Percentiles rank a stretch among this genome's conserved stretches.
phyloP scores from a whole-genome alignment of 306 rosid species.

The Elaeagnus macrophylla region DNA sequence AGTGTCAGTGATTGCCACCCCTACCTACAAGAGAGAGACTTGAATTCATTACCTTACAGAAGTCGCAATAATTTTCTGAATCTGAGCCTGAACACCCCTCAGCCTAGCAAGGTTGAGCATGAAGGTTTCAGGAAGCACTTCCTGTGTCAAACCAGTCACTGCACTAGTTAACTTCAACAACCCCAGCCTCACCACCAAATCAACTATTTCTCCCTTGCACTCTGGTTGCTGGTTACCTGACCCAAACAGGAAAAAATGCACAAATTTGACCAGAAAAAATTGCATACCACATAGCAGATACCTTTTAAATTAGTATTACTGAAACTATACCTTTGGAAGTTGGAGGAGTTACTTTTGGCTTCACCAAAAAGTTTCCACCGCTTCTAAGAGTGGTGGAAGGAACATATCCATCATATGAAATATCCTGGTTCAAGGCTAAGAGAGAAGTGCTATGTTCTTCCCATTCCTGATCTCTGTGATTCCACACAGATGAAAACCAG shows the following conservation, averaged over 20 bases:
- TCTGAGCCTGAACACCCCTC: constrained; percentile 78
- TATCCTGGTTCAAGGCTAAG: constrained; percentile 30
- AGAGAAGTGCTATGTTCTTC: constrained; percentile 42
- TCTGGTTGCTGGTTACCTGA: constrained; percentile 57
- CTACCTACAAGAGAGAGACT: too few species aligned
- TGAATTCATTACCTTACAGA: constrained; percentile 46
- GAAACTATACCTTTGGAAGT: constrained; percentile 23
- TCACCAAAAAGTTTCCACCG: constrained; percentile 57
- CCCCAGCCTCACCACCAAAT: constrained; percentile 69
- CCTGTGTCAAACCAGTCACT: constrained; percentile 57
- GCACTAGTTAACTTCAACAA: constrained; percentile 58
- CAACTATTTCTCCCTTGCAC: constrained; percentile 72
- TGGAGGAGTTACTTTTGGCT: constrained; percentile 26
- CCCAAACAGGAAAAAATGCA: constrained; percentile 8
- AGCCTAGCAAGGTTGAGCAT: constrained; percentile 59
- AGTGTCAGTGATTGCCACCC: too few species aligned
- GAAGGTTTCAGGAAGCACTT: constrained; percentile 64
- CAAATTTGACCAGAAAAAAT: background rate
- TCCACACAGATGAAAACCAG: constrained; percentile 66
- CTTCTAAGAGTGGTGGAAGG: constrained; percentile 69
- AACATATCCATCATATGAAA: constrained; percentile 47
- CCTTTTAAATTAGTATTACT: constrained; percentile 27
- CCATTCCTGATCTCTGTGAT: constrained; percentile 75
- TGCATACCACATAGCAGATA: background rate
- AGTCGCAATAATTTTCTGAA: constrained; percentile 75